Conservation (phyloP, 257 asterid species). For the Rhazya stricta region DNA sequence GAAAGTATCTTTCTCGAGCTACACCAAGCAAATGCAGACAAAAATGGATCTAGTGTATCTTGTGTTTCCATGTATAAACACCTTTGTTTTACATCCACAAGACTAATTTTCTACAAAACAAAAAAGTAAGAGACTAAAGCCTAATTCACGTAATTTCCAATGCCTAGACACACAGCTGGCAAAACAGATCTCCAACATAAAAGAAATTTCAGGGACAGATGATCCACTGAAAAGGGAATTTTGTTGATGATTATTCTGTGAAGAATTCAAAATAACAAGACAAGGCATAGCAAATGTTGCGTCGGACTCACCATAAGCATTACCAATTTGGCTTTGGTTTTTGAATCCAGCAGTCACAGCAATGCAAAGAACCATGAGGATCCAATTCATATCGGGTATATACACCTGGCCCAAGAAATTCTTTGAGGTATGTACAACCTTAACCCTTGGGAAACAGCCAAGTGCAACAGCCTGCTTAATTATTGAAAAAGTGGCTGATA, state of each 20-base stretch:
- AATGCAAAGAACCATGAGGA: slow-evolving; percentile 90
- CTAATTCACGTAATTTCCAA: neutral
- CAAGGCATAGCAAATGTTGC: neutral
- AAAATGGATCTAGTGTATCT: neutral
- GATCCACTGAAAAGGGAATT: neutral
- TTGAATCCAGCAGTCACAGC: slow-evolving; percentile 96
- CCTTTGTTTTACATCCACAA: neutral
- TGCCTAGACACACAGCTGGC: neutral
- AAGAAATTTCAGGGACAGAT: neutral
- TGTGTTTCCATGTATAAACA: neutral
- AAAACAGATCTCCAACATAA: neutral
- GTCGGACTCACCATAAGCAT: slow-evolving; percentile 69
- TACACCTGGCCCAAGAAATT: slow-evolving; percentile 86
- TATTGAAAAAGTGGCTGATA: slow-evolving; percentile 89
- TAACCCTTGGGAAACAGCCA: slow-evolving; percentile 95
- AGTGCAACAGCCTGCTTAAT: slow-evolving; percentile 95
- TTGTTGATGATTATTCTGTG: neutral
- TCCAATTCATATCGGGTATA: slow-evolving; percentile 95
- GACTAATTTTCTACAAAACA: neutral
- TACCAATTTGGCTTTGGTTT: slow-evolving; percentile 92
- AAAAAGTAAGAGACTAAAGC: neutral
- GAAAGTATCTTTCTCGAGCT: neutral
- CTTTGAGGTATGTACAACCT: slow-evolving; percentile 93
- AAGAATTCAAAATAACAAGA: neutral
- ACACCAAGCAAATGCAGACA: neutral